These are phyloP conservation scores for Selaginella moellendorffii DNA, from an alignment of 75 land plant species.

Conservation along the genomic window DNA sequence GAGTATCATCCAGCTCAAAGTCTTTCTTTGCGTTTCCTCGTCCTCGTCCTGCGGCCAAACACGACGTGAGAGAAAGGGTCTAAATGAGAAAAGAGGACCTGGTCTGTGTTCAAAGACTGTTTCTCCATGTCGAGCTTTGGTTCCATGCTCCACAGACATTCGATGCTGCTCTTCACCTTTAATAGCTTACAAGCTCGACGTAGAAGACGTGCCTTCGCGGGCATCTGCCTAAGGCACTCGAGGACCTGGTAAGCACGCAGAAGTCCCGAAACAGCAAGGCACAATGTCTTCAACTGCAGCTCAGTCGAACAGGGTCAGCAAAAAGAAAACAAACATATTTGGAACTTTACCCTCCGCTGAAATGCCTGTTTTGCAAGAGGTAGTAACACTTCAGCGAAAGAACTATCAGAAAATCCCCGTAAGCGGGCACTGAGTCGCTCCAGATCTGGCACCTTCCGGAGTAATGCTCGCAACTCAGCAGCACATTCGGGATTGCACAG, in stretches of 20 bases:
- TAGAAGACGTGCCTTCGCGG: not conserved
- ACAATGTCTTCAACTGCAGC: conserved; percentile 17
- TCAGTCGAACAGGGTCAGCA: not conserved
- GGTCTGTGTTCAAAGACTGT: not conserved
- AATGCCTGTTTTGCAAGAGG: conserved; percentile 17
- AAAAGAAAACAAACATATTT: not conserved
- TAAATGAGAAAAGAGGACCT: not conserved
- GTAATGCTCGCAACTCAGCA: conserved; percentile 22
- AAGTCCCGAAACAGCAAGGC: not conserved
- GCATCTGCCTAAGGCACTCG: not conserved
- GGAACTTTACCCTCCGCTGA: conserved; percentile 16
- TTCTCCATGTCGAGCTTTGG: not conserved
- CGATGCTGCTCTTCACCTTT: not conserved
- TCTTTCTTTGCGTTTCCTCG: conserved; percentile 38
- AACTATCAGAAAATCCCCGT: conserved; percentile 37
- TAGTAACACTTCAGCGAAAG: conserved; percentile 33
- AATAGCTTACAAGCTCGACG: not conserved
- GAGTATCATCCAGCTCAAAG: conserved; percentile 37
- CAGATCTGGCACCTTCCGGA: conserved; percentile 67
- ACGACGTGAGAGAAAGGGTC: conserved; percentile 17
- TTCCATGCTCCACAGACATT: not conserved
- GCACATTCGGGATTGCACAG: conserved; percentile 31
- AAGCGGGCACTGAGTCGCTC: conserved; percentile 68
- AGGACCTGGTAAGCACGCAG: not conserved
- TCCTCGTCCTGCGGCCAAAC: conserved; percentile 16